Evolutionary conservation across 2,329 filamentous ascomycete genomes (phyloP).

Genomic region (Cladosporium austrohemisphaericum): DNA sequence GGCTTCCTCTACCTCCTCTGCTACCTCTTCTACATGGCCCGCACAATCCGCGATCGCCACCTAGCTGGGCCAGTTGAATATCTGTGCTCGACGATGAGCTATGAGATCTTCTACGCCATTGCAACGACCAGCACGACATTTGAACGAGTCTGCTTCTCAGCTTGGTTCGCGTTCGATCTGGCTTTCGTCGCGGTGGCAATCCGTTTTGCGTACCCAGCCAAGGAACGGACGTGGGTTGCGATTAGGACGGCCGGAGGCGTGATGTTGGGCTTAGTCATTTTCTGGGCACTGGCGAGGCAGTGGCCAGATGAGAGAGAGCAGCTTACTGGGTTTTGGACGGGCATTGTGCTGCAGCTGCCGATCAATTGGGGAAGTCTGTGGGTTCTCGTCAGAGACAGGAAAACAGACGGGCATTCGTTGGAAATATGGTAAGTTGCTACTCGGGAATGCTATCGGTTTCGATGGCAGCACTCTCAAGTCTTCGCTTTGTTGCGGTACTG

Average conservation of each 20-base stretch:
- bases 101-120: conserved; percentile 40
- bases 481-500: background rate
- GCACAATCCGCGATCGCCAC: conserved; percentile 36
- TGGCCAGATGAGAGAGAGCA: conserved; percentile 41
- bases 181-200: conserved; percentile 35
- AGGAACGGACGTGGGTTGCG: conserved; percentile 24
- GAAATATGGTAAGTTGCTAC: conserved; percentile 38
- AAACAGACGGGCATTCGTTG: conserved; percentile 38
- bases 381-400: conserved; percentile 29
- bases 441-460: too few relatives aligned
- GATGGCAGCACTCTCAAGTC: too few relatives aligned
- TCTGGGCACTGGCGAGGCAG: conserved; percentile 27
- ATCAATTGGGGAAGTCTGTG: conserved; percentile 37
- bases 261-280: conserved; percentile 28
- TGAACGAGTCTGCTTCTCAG: conserved; percentile 35
- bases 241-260: conserved; percentile 29
- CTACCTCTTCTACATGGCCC: conserved; percentile 39
- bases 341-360: conserved; percentile 36
- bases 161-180: conserved; percentile 38
- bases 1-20: conserved; percentile 40
- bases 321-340: conserved; percentile 40
- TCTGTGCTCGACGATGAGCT: conserved; percentile 34
- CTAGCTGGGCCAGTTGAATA: conserved; percentile 32
- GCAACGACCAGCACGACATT: conserved; percentile 34
- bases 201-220: conserved; percentile 27